Conservation (phyloP, 2,329 filamentous ascomycete species). For the Diaporthe nobilis region DNA sequence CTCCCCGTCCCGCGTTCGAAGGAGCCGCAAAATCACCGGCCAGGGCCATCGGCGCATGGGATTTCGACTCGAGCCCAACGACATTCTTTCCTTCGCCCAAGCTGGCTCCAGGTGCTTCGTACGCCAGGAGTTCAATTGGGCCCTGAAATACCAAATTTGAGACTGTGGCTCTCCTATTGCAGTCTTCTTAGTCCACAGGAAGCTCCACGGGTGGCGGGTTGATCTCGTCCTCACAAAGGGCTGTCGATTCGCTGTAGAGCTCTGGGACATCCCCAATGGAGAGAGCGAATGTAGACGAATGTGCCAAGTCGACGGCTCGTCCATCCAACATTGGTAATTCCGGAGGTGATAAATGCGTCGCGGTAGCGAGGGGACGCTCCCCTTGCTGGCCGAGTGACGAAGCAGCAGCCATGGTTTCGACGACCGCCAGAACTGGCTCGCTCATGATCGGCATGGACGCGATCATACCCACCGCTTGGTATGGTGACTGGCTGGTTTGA, state of each 20-base stretch:
- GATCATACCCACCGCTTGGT: background rate
- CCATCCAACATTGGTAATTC: slow-evolving; percentile 53
- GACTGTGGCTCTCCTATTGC: slow-evolving; percentile 46
- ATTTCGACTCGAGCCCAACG: slow-evolving; percentile 40
- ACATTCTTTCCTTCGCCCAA: slow-evolving; percentile 42
- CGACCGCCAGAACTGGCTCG: background rate
- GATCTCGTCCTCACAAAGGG: slow-evolving; percentile 56
- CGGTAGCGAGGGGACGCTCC: background rate
- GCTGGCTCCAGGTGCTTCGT: slow-evolving; percentile 49
- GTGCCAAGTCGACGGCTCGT: slow-evolving; percentile 46
- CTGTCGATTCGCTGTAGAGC: slow-evolving; percentile 61
- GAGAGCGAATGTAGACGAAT: slow-evolving; percentile 46
- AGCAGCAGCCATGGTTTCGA: background rate
- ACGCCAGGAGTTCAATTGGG: slow-evolving; percentile 57
- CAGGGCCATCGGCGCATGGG: slow-evolving; percentile 37
- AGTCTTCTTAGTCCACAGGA: slow-evolving; percentile 52
- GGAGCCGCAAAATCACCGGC: background rate
- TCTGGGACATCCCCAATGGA: slow-evolving; percentile 63
- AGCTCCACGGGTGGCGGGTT: slow-evolving; percentile 63
- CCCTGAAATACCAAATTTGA: slow-evolving; percentile 39
- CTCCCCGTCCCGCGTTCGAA: background rate
- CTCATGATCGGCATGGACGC: background rate
- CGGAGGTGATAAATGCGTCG: slow-evolving; percentile 32
- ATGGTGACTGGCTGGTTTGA: background rate
- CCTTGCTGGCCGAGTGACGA: background rate